Evolutionary conservation across 805 yeast species (phyloP).

Genomic region (Ogataea trehalophila): DNA sequence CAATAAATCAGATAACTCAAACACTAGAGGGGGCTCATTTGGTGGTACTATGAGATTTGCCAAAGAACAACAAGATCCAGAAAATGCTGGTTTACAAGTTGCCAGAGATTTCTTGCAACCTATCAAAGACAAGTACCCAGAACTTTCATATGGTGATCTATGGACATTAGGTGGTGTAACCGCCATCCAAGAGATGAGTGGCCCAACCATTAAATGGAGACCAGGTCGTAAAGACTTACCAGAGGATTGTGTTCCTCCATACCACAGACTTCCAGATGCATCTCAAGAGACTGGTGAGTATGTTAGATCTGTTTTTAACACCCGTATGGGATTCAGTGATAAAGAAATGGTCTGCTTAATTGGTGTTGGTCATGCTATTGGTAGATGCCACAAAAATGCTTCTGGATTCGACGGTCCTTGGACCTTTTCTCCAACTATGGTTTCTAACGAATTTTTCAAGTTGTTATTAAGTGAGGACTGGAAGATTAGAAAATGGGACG

Average conservation of each 20-base stretch:
- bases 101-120: constrained; percentile 56
- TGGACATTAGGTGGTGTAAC: constrained; percentile 70
- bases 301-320: constrained; percentile 38
- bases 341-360: constrained; percentile 42
- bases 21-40: constrained; percentile 40
- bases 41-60: constrained; percentile 51
- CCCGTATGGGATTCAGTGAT: constrained; percentile 44
- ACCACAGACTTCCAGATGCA: constrained; percentile 50
- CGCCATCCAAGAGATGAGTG: constrained; percentile 59
- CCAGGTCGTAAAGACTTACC: constrained; percentile 41
- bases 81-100: constrained; percentile 44
- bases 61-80: constrained; percentile 47
- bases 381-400: constrained; percentile 45
- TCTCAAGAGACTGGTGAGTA: constrained; percentile 39
- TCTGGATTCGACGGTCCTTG: constrained; percentile 88
- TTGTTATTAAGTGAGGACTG: constrained; percentile 50
- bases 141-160: constrained; percentile 60
- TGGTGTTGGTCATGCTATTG: constrained; percentile 45
- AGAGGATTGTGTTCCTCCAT: constrained; percentile 35
- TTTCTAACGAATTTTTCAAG: constrained; percentile 70
- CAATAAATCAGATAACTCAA: constrained; percentile 37
- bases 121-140: constrained; percentile 51
- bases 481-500: constrained; percentile 55
- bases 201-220: constrained; percentile 58
- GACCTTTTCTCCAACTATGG: constrained; percentile 75